Evolutionary conservation across 2,329 filamentous ascomycete species (phyloP).

Genomic region (Alternaria triticina): DNA sequence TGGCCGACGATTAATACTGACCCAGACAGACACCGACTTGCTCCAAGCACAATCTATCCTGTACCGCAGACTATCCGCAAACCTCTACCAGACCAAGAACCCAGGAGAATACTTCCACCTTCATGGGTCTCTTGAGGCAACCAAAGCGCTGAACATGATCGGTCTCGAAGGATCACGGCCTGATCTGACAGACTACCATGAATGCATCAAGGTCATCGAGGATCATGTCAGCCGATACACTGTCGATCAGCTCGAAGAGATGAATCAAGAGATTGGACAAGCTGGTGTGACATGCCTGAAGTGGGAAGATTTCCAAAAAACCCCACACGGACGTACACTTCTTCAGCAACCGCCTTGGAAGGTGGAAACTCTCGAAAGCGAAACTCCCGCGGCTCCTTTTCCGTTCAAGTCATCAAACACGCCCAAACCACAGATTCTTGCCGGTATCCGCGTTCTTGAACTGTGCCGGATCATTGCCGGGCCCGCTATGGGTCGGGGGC

Average conservation of each 20-base stretch:
- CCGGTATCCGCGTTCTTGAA: constrained; percentile 74
- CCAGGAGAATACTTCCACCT: constrained; percentile 75
- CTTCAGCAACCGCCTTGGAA: constrained; percentile 53
- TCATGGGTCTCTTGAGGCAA: constrained; percentile 75
- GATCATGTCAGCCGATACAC: constrained; percentile 51
- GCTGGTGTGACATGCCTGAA: constrained; percentile 52
- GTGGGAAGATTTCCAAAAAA: constrained; percentile 49
- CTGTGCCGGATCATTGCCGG: constrained; percentile 78
- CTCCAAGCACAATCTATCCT: constrained; percentile 72
- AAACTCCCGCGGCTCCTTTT: constrained; percentile 59
- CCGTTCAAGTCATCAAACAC: constrained; percentile 48
- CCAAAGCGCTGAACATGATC: constrained; percentile 72
- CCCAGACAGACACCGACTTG: constrained; percentile 70
- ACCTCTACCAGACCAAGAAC: constrained; percentile 72
- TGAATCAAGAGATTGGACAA: constrained; percentile 51
- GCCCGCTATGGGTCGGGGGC: constrained; percentile 71
- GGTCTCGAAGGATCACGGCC: constrained; percentile 68
- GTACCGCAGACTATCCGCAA: constrained; percentile 75
- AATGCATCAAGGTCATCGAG: constrained; percentile 51
- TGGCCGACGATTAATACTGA: constrained; percentile 12
- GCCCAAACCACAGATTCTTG: constrained; percentile 51
- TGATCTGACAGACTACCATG: constrained; percentile 59
- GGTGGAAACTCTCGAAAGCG: constrained; percentile 58
- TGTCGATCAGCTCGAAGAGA: constrained; percentile 49
- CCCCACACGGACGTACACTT: constrained; percentile 51